Conservation (phyloP, 2,329 filamentous ascomycete species). For the Sporothrix brasiliensis region DNA sequence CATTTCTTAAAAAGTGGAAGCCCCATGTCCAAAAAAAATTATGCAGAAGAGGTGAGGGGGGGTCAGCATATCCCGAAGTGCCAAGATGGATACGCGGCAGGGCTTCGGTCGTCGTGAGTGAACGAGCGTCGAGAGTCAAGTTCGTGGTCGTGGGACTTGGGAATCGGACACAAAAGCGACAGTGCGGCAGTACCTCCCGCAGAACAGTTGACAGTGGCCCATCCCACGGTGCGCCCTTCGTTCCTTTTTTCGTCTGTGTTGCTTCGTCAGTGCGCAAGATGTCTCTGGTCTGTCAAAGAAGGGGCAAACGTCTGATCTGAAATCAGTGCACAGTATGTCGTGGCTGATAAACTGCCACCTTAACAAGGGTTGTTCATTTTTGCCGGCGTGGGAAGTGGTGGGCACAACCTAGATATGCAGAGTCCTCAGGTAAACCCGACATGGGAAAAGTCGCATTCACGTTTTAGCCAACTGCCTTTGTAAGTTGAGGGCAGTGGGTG, state of each 20-base stretch:
- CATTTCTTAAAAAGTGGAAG: background rate
- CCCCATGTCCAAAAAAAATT: background rate
- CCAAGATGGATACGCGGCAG: background rate
- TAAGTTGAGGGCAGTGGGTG: background rate
- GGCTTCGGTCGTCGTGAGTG: conserved; percentile 7
- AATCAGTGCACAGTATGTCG: background rate
- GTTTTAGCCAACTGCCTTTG: background rate
- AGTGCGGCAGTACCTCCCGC: background rate
- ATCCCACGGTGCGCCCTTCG: background rate
- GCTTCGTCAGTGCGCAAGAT: background rate
- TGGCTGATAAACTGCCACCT: background rate
- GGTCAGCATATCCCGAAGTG: conserved; percentile 5
- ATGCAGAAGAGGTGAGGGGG: background rate
- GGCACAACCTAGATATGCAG: background rate
- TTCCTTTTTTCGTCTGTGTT: conserved; percentile 1
- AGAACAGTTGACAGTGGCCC: background rate
- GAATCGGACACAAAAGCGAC: background rate
- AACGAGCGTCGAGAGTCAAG: background rate
- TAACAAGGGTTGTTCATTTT: background rate
- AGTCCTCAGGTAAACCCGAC: background rate
- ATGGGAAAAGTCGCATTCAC: conserved; percentile 1
- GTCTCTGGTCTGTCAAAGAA: background rate
- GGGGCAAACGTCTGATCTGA: background rate
- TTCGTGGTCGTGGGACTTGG: background rate
- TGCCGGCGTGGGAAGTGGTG: background rate